Evolutionary conservation across 441 rosid species (phyloP).

Genomic region (Kokia cookei): DNA sequence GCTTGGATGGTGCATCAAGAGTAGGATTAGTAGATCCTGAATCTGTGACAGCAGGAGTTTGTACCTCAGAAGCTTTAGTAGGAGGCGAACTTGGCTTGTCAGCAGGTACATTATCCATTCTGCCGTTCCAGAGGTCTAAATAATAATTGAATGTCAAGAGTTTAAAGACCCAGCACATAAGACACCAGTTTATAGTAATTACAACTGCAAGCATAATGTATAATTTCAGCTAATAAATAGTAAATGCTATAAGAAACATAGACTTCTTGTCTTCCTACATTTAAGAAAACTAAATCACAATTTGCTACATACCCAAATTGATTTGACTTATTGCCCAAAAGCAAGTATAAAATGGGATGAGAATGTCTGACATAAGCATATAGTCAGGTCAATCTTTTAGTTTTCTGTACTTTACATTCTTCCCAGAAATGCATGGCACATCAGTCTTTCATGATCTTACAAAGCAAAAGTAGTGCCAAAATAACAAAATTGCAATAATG

Average conservation of each 20-base stretch:
- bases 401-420: not conserved
- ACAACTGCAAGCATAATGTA: constrained; percentile 11
- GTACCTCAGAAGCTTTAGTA: constrained; percentile 34
- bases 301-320: not conserved
- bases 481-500: not conserved
- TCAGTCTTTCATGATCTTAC: not conserved
- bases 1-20: constrained; percentile 48
- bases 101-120: constrained; percentile 47
- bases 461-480: not conserved
- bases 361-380: not conserved
- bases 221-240: not conserved
- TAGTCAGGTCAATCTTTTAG: not conserved
- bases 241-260: not conserved
- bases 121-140: constrained; percentile 3
- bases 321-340: not conserved
- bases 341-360: not conserved
- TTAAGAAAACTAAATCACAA: not conserved
- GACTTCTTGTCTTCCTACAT: not conserved
- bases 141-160: constrained; percentile 11
- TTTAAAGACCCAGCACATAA: constrained; percentile 11
- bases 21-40: constrained; percentile 37
- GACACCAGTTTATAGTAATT: not conserved
- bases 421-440: not conserved
- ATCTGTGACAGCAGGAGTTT: constrained; percentile 28
- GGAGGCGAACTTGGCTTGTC: constrained; percentile 40